A percentile compares a stretch with the other conserved stretches of the same genome.
Conservation (phyloP, 305 asterid genomes). For the Fraxinus xanthoxyloides region DNA sequence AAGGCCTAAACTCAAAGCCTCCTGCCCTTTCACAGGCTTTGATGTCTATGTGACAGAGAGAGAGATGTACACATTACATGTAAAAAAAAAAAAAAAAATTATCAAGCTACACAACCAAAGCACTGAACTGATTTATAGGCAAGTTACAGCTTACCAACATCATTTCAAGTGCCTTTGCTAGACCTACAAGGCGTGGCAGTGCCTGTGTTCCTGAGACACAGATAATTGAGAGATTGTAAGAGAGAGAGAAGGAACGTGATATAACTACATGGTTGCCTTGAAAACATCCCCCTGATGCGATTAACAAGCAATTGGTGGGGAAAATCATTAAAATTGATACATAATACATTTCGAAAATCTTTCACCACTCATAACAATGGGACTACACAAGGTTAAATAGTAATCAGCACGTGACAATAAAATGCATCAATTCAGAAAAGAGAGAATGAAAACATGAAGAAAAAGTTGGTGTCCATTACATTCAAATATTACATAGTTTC, state of each 20-base stretch:
- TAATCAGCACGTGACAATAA: background rate
- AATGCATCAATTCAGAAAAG: background rate
- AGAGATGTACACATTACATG: background rate
- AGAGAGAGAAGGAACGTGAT: background rate
- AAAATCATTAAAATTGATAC: background rate
- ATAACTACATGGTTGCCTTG: background rate
- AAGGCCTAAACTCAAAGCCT: constrained; percentile 84
- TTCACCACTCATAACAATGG: background rate
- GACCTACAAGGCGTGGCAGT: constrained; percentile 98
- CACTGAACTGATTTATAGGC: background rate
- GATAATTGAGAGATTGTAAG: constrained; percentile 3
- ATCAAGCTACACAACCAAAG: background rate
- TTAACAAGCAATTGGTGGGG: background rate
- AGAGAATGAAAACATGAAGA: background rate
- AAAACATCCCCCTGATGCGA: background rate
- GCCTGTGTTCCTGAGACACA: constrained; percentile 79
- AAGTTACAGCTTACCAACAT: constrained; percentile 66
- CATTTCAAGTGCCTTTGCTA: constrained; percentile 95
- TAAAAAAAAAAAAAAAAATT: background rate
- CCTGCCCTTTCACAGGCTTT: constrained; percentile 88
- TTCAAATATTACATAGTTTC: background rate
- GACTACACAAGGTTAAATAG: background rate
- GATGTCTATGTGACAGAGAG: constrained; percentile 59
- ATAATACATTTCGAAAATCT: background rate
- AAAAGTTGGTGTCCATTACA: background rate